These are phyloP conservation scores for Kodamaea lidongshanica DNA, from an alignment of 805 yeast genomes.

Conservation along the genomic window DNA sequence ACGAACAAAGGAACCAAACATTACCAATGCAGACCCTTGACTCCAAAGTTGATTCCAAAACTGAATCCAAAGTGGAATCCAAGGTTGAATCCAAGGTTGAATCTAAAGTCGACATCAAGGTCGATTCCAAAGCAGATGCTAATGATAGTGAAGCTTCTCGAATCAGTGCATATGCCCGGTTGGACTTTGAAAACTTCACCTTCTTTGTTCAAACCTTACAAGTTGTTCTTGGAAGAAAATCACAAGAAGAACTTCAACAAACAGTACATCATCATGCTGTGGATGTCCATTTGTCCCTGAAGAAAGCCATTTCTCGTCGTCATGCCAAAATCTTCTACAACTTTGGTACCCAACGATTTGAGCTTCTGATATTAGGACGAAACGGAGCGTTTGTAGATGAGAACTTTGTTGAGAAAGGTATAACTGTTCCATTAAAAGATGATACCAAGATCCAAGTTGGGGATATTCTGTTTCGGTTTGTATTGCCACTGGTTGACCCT, in stretches of 20 bases:
- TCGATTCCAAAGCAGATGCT: not conserved
- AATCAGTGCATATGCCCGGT: constrained; percentile 60
- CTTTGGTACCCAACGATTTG: constrained; percentile 93
- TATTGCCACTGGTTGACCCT: constrained; percentile 64
- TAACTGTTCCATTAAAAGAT: constrained; percentile 80
- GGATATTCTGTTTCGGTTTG: constrained; percentile 81
- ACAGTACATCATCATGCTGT: constrained; percentile 56
- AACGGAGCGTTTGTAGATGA: constrained; percentile 98
- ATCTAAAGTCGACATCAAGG: too few species aligned
- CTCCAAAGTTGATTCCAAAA: too few species aligned
- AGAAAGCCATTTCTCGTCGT: constrained; percentile 86
- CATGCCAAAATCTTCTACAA: constrained; percentile 96
- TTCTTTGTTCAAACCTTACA: constrained; percentile 96
- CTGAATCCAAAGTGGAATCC: too few species aligned
- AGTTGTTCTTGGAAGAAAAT: constrained; percentile 85
- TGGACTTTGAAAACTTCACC: constrained; percentile 88
- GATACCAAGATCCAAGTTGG: constrained; percentile 88
- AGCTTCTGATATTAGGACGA: constrained; percentile 83
- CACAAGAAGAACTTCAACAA: constrained; percentile 50
- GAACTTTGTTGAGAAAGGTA: constrained; percentile 79
- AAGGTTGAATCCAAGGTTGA: too few species aligned
- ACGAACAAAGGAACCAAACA: too few species aligned
- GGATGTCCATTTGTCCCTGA: constrained; percentile 88
- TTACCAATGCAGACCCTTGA: too few species aligned
- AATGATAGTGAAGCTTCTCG: constrained; percentile 15